Percentiles rank a stretch among this genome's conserved stretches.
Evolutionary conservation across 2,329 filamentous ascomycete genomes (phyloP).

Genomic region (Fusarium avenaceum): DNA sequence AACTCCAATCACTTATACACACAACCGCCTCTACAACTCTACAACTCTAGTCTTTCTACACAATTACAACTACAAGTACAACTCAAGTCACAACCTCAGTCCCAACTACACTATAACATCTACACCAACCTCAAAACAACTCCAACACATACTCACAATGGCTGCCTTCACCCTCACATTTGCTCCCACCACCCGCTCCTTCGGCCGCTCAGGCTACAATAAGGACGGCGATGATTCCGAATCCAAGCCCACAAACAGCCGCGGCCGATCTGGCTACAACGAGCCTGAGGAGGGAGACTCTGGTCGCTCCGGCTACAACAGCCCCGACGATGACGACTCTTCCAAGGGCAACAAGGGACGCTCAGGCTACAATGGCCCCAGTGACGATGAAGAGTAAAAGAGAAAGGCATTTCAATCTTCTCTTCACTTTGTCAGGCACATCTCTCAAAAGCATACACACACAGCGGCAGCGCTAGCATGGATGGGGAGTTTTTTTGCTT

Average conservation of each 20-base stretch:
- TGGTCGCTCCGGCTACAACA: conserved; percentile 60
- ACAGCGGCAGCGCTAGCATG: conserved; percentile 38
- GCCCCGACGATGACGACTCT: conserved; percentile 48
- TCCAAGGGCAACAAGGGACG: conserved; percentile 56
- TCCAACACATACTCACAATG: conserved; percentile 45
- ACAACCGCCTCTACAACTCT: conserved; percentile 10
- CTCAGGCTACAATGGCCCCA: conserved; percentile 60
- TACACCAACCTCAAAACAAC: conserved; percentile 4
- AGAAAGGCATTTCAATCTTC: neutral
- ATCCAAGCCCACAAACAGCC: conserved; percentile 53
- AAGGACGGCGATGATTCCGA: conserved; percentile 48
- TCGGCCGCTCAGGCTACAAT: conserved; percentile 46
- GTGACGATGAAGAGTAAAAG: conserved; percentile 51
- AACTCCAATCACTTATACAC: conserved; percentile 12
- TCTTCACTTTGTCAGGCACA: neutral
- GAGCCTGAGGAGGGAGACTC: conserved; percentile 54
- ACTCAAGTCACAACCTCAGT: conserved; percentile 8
- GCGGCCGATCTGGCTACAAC: conserved; percentile 62
- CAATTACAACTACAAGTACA: neutral
- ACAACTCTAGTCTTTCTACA: neutral
- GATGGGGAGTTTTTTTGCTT: conserved; percentile 38
- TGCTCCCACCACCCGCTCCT: conserved; percentile 44
- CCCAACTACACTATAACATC: conserved; percentile 6
- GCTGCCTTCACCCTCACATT: conserved; percentile 49
- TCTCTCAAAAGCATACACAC: conserved; percentile 27